These are phyloP conservation scores for Venturia nashicola DNA, from an alignment of 2,329 filamentous ascomycete genomes.

Conservation along the genomic window DNA sequence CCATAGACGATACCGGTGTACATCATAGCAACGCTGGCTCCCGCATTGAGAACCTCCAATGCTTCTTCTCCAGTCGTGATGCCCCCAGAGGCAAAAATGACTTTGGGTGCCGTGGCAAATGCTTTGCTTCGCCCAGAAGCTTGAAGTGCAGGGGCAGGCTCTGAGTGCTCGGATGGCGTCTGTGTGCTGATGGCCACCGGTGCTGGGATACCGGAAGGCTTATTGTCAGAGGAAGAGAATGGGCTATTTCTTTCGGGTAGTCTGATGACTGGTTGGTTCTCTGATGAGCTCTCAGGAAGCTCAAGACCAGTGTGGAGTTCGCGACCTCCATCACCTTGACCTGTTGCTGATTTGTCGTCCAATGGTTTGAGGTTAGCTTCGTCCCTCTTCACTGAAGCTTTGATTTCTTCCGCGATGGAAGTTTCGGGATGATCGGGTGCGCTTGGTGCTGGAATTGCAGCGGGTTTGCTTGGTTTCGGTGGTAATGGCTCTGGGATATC, in stretches of 20 bases:
- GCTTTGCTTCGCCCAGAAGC: conserved; percentile 1
- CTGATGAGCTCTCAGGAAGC: not conserved
- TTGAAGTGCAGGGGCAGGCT: not conserved
- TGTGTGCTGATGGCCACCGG: conserved; percentile 1
- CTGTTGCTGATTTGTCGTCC: conserved; percentile 2
- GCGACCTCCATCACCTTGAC: not conserved
- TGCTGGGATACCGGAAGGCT: not conserved
- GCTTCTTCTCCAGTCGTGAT: conserved; percentile 84
- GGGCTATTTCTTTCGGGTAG: not conserved
- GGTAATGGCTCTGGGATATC: conserved; percentile 1
- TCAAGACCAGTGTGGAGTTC: conserved; percentile 1
- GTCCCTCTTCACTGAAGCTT: not conserved
- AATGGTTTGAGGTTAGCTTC: conserved; percentile 4
- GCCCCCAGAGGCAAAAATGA: conserved; percentile 87
- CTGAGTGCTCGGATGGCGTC: not conserved
- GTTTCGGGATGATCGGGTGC: not conserved
- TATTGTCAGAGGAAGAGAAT: not conserved
- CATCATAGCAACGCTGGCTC: conserved; percentile 81
- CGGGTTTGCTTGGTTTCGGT: not conserved
- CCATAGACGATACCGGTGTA: conserved; percentile 68
- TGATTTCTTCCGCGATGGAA: not conserved
- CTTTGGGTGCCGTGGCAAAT: conserved; percentile 42
- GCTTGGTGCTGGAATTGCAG: not conserved
- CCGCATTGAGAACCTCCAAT: conserved; percentile 68
- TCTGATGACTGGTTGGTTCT: not conserved